A percentile compares a stretch with the other conserved stretches of the same genome.
Evolutionary conservation across 2,329 filamentous ascomycete species (phyloP).

Genomic region (Claviceps citrina): DNA sequence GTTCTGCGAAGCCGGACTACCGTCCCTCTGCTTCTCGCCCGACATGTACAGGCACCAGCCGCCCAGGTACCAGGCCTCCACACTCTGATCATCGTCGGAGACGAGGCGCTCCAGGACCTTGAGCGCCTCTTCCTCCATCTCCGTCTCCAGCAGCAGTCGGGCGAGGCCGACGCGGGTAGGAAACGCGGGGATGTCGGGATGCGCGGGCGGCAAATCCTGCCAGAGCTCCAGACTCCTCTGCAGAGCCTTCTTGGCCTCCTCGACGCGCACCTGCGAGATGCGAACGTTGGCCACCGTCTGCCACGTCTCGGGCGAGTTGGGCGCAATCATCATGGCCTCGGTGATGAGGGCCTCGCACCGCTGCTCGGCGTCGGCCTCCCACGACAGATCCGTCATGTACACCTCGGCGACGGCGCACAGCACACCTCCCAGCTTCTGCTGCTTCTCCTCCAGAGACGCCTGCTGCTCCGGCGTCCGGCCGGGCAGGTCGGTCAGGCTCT

Average conservation of each 20-base stretch:
- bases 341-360: slow-evolving; percentile 80
- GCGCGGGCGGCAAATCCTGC: slow-evolving; percentile 59
- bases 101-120: slow-evolving; percentile 73
- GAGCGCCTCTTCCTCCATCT: slow-evolving; percentile 71
- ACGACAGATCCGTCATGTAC: slow-evolving; percentile 96
- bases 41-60: slow-evolving; percentile 81
- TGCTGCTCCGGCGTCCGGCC: slow-evolving; percentile 25
- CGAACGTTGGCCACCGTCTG: slow-evolving; percentile 89
- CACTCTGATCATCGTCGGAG: slow-evolving; percentile 78
- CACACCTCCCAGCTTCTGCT: slow-evolving; percentile 72
- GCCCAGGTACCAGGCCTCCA: slow-evolving; percentile 93
- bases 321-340: slow-evolving; percentile 74
- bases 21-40: slow-evolving; percentile 45
- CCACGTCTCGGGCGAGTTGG: slow-evolving; percentile 71
- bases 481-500: slow-evolving; percentile 37
- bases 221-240: slow-evolving; percentile 67
- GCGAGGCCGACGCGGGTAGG: slow-evolving; percentile 70
- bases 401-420: slow-evolving; percentile 89
- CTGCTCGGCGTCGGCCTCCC: slow-evolving; percentile 78
- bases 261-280: slow-evolving; percentile 67
- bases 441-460: slow-evolving; percentile 46
- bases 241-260: slow-evolving; percentile 69
- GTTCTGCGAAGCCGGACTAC: slow-evolving; percentile 21
- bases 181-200: slow-evolving; percentile 68
- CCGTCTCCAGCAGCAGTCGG: slow-evolving; percentile 77